Evolutionary conservation across 225 moss, liverwort and hornwort genomes (phyloP), one percentile per base, ranked within the genome.

Genomic region (Sphagnum contortum): DNA sequence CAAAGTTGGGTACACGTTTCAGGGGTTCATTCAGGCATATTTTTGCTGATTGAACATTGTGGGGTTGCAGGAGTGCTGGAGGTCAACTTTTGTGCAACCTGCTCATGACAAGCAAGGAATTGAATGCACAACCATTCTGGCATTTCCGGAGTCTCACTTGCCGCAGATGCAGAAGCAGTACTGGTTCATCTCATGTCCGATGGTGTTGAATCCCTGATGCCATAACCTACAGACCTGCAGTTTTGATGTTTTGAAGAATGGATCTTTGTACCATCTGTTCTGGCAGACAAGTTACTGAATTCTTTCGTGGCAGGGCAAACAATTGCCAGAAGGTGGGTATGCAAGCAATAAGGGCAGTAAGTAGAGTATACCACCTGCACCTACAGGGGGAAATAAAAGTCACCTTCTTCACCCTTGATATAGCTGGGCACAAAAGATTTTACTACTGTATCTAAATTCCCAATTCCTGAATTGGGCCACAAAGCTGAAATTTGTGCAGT

Each of bases 31-130:
- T 29, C 29, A 29, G 29, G 29, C 29, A 29, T 29, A 29, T 29
- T 29, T 29, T 29, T 29, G 29, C 29, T 29, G 29, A 29, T 29
- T 29, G 29, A 29, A 29, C 29, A 29, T 29, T 29, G 29, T 29
- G 29, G 29, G 29, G 29, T 29, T 29, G 64, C 76, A 87, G 87
- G 87, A 48, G 92, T 92, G 5, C 70, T 92, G 48, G 92, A 92
- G 71, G 92, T 89, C 14, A 92, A 92, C 72, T 92, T 92, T 92
- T 81, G 87, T 92, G 53, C 89, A 92, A 77, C 92, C 92, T 54
- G 92, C 92, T 46, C 92, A 92, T 75, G 92, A 92, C 66, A 92
- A 92, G 78, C 92, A 92, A 74, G 92, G 89, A 10, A 89, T 92
- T 65, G 92, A 92, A 66, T 73, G 92, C 4, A 92, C 92, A 3